phyloP scores from a whole-genome alignment of 1,284 basidiomycete species.

The Taiwanofungus camphoratus region DNA sequence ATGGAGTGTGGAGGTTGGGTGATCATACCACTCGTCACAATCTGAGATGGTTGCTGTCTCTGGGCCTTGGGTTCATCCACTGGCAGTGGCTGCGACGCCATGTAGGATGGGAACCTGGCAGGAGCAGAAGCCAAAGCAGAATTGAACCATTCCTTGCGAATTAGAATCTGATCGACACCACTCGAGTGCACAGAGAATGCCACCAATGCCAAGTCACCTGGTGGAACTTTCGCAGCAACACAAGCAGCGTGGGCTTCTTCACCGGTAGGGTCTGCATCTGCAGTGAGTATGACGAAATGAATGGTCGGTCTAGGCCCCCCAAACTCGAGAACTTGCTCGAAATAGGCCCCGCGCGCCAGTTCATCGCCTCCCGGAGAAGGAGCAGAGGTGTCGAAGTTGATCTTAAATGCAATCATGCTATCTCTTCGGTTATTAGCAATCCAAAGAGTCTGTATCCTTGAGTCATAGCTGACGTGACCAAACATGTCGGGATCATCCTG shows the following conservation, averaged over 20 bases:
- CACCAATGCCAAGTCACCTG: constrained; percentile 71
- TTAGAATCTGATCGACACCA: constrained; percentile 78
- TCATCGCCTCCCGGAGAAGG: constrained; percentile 51
- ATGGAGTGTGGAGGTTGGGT: constrained; percentile 27
- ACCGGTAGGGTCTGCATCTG: constrained; percentile 71
- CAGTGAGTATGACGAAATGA: constrained; percentile 78
- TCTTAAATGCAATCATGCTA: constrained; percentile 72
- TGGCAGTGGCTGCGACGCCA: constrained; percentile 12
- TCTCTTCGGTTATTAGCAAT: constrained; percentile 77
- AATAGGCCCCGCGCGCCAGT: constrained; percentile 46
- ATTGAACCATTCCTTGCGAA: constrained; percentile 78
- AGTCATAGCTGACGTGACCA: constrained; percentile 76
- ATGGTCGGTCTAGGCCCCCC: constrained; percentile 77
- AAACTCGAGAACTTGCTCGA: constrained; percentile 79
- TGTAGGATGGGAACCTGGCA: constrained; percentile 59
- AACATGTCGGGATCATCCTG: constrained; percentile 76
- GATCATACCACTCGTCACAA: constrained; percentile 17
- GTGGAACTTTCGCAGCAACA: constrained; percentile 68
- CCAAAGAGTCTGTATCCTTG: constrained; percentile 77
- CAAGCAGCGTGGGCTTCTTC: constrained; percentile 77
- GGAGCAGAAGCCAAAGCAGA: constrained; percentile 47
- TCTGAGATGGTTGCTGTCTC: constrained; percentile 25
- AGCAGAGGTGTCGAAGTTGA: constrained; percentile 58
- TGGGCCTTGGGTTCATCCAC: constrained; percentile 31
- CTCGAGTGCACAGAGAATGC: constrained; percentile 78